phyloP scores from a whole-genome alignment of 2,329 filamentous ascomycete genomes.

The Beauveria bassiana region DNA sequence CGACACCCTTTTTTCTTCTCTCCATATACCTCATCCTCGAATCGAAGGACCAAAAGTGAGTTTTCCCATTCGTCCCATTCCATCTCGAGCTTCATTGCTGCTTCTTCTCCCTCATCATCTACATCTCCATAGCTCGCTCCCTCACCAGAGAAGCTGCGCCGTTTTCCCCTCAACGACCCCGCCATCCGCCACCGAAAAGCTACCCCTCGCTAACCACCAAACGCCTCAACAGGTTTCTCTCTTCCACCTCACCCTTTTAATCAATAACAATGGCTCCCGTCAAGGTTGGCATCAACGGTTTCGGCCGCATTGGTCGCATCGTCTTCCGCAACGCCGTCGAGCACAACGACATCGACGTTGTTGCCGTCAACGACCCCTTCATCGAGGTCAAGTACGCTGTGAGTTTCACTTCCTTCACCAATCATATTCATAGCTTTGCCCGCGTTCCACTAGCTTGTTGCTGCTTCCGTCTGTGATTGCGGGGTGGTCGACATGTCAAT shows the following conservation, averaged over 20 bases:
- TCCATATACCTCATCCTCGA: not conserved
- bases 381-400: constrained; percentile 97
- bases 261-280: constrained; percentile 39
- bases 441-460: not conserved
- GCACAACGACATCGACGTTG: constrained; percentile 82
- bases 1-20: not conserved
- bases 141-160: not conserved
- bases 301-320: constrained; percentile 98
- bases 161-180: constrained; percentile 6
- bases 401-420: constrained; percentile 39
- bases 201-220: constrained; percentile 10
- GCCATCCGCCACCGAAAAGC: constrained; percentile 5
- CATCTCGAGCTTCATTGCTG: not conserved
- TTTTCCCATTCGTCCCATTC: not conserved
- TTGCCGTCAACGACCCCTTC: constrained; percentile 99
- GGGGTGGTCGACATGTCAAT: not conserved
- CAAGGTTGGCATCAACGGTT: constrained; percentile 98
- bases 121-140: not conserved
- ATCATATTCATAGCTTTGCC: not conserved
- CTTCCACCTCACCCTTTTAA: not conserved
- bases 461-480: not conserved
- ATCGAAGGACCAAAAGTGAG: constrained; percentile 5
- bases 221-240: constrained; percentile 6
- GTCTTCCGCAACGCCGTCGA: constrained; percentile 97
- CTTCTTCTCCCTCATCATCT: not conserved